Conservation (phyloP, 495 filamentous ascomycete genomes). For the Aspergillus cavernicola region DNA sequence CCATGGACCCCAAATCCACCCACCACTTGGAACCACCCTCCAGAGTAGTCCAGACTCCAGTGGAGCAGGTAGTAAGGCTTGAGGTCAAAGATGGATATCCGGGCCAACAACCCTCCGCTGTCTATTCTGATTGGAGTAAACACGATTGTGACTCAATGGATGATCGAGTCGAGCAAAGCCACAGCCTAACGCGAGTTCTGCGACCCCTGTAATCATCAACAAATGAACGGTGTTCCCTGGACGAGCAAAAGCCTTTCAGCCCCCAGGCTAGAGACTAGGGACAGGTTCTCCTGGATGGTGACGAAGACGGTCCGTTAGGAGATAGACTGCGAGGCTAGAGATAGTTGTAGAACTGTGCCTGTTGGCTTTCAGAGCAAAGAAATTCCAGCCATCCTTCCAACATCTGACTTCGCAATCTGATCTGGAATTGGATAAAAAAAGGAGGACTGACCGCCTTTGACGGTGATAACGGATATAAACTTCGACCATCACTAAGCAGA, state of each 20-base stretch:
- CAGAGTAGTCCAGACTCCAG: too few relatives aligned
- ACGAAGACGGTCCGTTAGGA: neutral
- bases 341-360: too few relatives aligned
- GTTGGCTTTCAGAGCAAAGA: too few relatives aligned
- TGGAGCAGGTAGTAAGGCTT: too few relatives aligned
- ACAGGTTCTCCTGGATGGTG: neutral
- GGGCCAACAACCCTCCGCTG: slow-evolving; percentile 1
- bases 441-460: slow-evolving; percentile 1
- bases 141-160: slow-evolving; percentile 7
- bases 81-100: too few relatives aligned
- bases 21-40: too few relatives aligned
- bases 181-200: slow-evolving; percentile 10
- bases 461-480: slow-evolving; percentile 20
- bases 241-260: slow-evolving; percentile 3
- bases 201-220: slow-evolving; percentile 4
- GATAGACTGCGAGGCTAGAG: too few relatives aligned
- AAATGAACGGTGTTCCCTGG: neutral
- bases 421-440: too few relatives aligned
- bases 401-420: neutral
- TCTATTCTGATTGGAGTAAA: slow-evolving; percentile 7
- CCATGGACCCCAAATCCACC: too few relatives aligned
- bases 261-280: neutral
- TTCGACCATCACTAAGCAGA: slow-evolving; percentile 1
- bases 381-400: too few relatives aligned
- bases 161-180: slow-evolving; percentile 5